Evolutionary conservation across 495 filamentous ascomycete species (phyloP), one percentile per base, ranked within the genome.

Genomic region (Podospora anserina): DNA sequence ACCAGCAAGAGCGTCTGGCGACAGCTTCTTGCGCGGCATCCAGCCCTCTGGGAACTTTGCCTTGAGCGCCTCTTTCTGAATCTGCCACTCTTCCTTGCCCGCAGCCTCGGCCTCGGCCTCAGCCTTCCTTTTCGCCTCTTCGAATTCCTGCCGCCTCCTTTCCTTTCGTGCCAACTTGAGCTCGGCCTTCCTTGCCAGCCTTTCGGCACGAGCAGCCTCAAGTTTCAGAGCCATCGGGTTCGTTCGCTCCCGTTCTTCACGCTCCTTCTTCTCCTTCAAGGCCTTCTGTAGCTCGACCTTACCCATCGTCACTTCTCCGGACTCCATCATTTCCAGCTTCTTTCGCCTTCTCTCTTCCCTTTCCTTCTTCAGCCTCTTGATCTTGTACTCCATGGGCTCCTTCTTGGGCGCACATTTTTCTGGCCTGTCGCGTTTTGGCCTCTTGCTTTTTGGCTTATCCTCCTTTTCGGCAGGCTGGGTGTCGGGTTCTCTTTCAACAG

Each of bases 1-100:
- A 30, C 92, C 93, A 18, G 93, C 90, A 13, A 96, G 75, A 13
- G 94, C 91, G 77, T 97, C 94, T 0, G 94, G 95, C 0, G 95
- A 98, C 1, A 99, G 87, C 66, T 88, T 88, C 79, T 96, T 98
- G 28, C 83, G 82, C 26, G 95, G 93, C 55, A 83, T 81, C 93
- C 94, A 99, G 6, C 89, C 88, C 6, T 84, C 79, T 1, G 87
- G 84, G 71, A 97, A 96, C 74, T 97, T 78, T 65, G 74, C 63
- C 53, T 74, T 74, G n/a, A 76, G 71, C 1, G 72, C 74, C 26
- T 65, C 57, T 63, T 76, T 77, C 63, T 78, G 75, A 18, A 61
- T 63, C 66, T 61, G 71, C 77, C 75, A 77, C 58, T 65, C 6
- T 11, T 69, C 69, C 5, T 55, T 70, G 28, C 4, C 32, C 27